Percentiles rank a stretch among this genome's conserved stretches.
Conservation (phyloP, 192 early-diverging fungal species). For the Endogone sp. region DNA sequence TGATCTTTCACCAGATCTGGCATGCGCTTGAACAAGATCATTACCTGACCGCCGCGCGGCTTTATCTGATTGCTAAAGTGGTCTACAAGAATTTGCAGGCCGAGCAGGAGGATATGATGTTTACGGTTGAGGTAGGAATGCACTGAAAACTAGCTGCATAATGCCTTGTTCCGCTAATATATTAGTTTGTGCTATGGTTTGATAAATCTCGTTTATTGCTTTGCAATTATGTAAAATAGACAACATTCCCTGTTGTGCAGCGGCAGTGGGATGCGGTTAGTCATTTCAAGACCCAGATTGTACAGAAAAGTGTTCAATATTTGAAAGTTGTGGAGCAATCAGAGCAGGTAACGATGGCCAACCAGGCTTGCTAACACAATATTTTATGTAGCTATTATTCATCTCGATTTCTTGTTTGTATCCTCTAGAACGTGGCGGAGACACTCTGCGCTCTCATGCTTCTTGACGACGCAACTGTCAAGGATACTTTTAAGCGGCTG, state of each 20-base stretch:
- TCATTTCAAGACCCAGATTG: conserved; percentile 70
- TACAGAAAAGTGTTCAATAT: conserved; percentile 56
- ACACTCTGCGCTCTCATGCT: conserved; percentile 64
- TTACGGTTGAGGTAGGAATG: conserved; percentile 8
- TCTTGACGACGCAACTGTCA: conserved; percentile 53
- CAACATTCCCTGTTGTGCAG: conserved; percentile 75
- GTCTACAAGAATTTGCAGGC: conserved; percentile 66
- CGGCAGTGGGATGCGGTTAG: conserved; percentile 83
- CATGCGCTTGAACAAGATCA: conserved; percentile 63
- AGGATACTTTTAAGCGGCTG: conserved; percentile 49
- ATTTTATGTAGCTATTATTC: conserved; percentile 11
- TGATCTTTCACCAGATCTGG: too few relatives aligned
- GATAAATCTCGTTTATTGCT: too few relatives aligned
- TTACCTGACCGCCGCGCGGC: conserved; percentile 66
- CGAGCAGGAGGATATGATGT: conserved; percentile 31
- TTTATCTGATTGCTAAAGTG: conserved; percentile 65
- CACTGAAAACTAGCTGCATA: neutral
- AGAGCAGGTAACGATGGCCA: conserved; percentile 46
- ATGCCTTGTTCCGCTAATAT: too few relatives aligned
- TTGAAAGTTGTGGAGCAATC: conserved; percentile 37
- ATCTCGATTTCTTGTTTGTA: neutral
- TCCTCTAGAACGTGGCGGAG: conserved; percentile 48
- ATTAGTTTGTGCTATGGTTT: too few relatives aligned
- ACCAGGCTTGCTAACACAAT: neutral
- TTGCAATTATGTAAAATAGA: conserved; percentile 25